These are phyloP conservation scores for Eucalyptus brandiana DNA, from an alignment of 345 rosid species.

Conservation along the genomic window DNA sequence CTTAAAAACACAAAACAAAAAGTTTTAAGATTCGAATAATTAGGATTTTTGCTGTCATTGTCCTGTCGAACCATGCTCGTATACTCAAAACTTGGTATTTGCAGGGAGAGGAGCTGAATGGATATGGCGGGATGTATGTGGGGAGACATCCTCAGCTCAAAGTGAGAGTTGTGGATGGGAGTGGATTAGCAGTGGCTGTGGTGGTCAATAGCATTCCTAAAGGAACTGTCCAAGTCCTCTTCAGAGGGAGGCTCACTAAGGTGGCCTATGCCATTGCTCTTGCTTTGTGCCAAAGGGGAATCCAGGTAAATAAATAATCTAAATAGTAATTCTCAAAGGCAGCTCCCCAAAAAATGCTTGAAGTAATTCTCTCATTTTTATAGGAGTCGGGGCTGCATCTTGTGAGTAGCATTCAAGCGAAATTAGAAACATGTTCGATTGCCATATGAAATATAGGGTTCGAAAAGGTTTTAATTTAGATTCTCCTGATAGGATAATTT, in stretches of 20 bases:
- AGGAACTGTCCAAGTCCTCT: neutral
- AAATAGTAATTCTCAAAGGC: neutral
- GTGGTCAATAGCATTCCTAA: neutral
- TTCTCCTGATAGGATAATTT: neutral
- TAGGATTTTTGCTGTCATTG: neutral
- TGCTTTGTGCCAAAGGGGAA: neutral
- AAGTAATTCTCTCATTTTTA: neutral
- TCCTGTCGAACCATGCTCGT: neutral
- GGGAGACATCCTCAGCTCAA: neutral
- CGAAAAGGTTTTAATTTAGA: neutral
- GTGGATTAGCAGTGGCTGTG: neutral
- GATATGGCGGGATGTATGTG: neutral
- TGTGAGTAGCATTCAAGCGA: neutral
- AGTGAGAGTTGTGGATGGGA: neutral
- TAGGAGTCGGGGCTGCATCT: neutral
- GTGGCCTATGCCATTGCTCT: neutral
- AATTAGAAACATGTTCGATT: neutral
- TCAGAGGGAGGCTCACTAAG: neutral
- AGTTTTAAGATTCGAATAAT: neutral
- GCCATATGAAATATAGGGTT: neutral
- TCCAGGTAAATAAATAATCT: neutral
- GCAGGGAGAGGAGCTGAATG: neutral
- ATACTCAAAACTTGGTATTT: neutral
- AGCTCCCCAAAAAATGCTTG: neutral
- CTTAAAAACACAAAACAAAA: neutral